Evolutionary conservation across 2,329 filamentous ascomycete species (phyloP).

Genomic region (Onygenales sp.): DNA sequence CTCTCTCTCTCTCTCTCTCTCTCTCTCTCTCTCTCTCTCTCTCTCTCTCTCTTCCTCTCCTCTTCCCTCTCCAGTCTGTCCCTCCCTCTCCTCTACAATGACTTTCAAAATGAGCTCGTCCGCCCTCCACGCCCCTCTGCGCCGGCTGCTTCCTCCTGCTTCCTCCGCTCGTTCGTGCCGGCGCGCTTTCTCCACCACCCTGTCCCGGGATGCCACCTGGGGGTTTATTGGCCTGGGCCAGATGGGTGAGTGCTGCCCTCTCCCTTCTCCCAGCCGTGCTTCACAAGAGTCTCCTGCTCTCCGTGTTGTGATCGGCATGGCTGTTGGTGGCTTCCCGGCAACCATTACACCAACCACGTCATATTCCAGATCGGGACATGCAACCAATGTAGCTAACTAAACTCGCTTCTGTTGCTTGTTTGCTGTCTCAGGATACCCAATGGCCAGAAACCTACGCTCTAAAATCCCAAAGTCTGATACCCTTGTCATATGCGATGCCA

Average conservation of each 20-base stretch:
- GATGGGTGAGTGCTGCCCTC: slow-evolving; percentile 43
- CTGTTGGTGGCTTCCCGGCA: neutral
- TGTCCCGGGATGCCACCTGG: slow-evolving; percentile 41
- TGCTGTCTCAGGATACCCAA: slow-evolving; percentile 51
- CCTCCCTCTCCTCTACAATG: neutral
- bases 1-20: neutral
- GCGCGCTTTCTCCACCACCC: slow-evolving; percentile 39
- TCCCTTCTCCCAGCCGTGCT: neutral
- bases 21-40: neutral
- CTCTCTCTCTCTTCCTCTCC: neutral
- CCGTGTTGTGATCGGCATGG: neutral
- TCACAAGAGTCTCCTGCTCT: neutral
- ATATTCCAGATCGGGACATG: slow-evolving; percentile 9
- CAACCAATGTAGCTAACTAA: slow-evolving; percentile 7
- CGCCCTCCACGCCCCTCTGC: slow-evolving; percentile 2
- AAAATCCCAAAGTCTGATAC: slow-evolving; percentile 56
- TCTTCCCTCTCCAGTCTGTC: neutral
- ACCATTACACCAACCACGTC: neutral
- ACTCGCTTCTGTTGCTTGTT: neutral
- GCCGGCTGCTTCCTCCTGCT: slow-evolving; percentile 4
- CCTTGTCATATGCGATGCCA: slow-evolving; percentile 57
- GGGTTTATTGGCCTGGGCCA: slow-evolving; percentile 52
- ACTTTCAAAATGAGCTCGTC: slow-evolving; percentile 2
- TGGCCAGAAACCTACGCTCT: slow-evolving; percentile 61
- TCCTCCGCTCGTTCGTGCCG: slow-evolving; percentile 2